Percentiles rank a stretch among this genome's conserved stretches.
These are phyloP conservation scores for Backusella circina DNA, from an alignment of 192 early-diverging fungal genomes.

Conservation along the genomic window DNA sequence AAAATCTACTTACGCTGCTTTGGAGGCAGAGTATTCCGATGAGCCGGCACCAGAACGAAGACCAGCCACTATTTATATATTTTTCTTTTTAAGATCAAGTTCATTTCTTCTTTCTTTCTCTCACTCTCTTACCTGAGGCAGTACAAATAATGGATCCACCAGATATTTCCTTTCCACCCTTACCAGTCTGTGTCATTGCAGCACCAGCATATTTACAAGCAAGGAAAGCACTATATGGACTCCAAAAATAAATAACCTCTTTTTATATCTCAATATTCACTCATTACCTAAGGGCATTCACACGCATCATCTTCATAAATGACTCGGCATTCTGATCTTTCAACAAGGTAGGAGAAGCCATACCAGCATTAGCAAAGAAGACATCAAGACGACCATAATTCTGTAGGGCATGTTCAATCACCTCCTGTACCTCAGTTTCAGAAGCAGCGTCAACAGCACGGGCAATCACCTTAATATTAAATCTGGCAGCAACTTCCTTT, in stretches of 20 bases:
- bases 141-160: conserved; percentile 49
- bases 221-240: conserved; percentile 35
- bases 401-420: conserved; percentile 39
- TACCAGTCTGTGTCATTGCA: conserved; percentile 42
- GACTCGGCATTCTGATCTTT: conserved; percentile 28
- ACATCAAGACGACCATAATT: conserved; percentile 47
- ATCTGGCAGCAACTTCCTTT: conserved; percentile 29
- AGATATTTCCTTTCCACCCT: conserved; percentile 35
- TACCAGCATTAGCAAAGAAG: conserved; percentile 52
- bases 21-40: conserved; percentile 49
- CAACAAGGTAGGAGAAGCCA: conserved; percentile 20
- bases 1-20: conserved; percentile 34
- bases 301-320: conserved; percentile 35
- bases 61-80: conserved; percentile 36
- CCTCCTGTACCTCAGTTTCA: conserved; percentile 25
- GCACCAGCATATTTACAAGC: conserved; percentile 41
- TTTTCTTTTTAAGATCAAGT: neutral
- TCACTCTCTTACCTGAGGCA: conserved; percentile 39
- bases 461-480: conserved; percentile 27
- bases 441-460: conserved; percentile 43
- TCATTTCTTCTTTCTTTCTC: neutral
- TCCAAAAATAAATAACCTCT: neutral
- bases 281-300: conserved; percentile 42
- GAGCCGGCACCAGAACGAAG: conserved; percentile 48
- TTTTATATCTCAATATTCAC: neutral